phyloP scores from a whole-genome alignment of 164 flowering plant species.

The Stephania japonica region DNA sequence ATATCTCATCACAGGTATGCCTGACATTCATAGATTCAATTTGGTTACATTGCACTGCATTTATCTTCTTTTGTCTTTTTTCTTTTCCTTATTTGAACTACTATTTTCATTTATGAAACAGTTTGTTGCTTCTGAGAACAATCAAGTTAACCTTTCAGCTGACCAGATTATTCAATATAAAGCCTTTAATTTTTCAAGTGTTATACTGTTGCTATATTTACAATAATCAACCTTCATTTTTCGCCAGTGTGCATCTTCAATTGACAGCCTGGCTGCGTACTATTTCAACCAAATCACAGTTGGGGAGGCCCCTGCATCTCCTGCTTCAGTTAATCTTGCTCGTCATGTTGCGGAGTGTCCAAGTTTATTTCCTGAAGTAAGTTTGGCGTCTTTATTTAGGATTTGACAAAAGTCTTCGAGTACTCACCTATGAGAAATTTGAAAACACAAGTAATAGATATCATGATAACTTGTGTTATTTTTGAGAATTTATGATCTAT shows the following conservation, averaged over 20 bases:
- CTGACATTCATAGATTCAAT: neutral
- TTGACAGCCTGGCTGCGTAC: slow-evolving; percentile 81
- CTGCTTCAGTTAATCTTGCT: slow-evolving; percentile 69
- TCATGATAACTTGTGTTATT: neutral
- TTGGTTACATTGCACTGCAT: neutral
- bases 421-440: neutral
- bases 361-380: slow-evolving; percentile 81
- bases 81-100: neutral
- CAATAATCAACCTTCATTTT: slow-evolving; percentile 1
- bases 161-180: neutral
- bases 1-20: slow-evolving; percentile 84
- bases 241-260: slow-evolving; percentile 86
- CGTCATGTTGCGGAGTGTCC: slow-evolving; percentile 85
- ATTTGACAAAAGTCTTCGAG: neutral
- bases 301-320: slow-evolving; percentile 77
- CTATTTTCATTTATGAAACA: neutral
- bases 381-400: slow-evolving; percentile 13
- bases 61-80: neutral
- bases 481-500: neutral
- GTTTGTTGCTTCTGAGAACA: neutral
- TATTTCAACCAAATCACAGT: slow-evolving; percentile 87
- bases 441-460: neutral
- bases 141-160: neutral
- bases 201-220: neutral
- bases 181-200: neutral